Conservation (phyloP, 2,329 filamentous ascomycete species). For the Ophiostoma quercus region DNA sequence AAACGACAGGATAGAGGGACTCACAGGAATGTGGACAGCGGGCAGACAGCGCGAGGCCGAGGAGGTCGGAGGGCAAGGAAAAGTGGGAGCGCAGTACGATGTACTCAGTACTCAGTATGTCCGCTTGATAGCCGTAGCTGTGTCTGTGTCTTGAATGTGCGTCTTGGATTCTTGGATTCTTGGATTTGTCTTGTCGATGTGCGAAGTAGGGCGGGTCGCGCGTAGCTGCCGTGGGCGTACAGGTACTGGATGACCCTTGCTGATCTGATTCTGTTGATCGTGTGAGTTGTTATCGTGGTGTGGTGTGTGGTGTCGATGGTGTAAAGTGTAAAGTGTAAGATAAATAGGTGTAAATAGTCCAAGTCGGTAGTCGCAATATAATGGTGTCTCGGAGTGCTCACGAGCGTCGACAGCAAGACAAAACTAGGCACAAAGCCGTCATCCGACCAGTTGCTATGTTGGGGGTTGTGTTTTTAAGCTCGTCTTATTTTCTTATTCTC, state of each 20-base stretch:
- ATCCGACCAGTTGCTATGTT: slow-evolving; percentile 21
- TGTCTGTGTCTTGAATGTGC: neutral
- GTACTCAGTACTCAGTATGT: neutral
- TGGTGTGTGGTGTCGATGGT: neutral
- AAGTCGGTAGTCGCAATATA: neutral
- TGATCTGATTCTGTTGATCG: neutral
- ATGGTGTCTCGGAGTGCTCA: slow-evolving; percentile 16
- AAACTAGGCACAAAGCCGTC: slow-evolving; percentile 10
- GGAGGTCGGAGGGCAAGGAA: neutral
- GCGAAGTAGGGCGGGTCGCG: neutral
- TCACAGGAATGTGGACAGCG: slow-evolving; percentile 11
- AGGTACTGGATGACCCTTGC: neutral
- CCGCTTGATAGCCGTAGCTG: slow-evolving; percentile 6
- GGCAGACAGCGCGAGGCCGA: neutral
- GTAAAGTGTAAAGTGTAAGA: no score
- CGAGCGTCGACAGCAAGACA: neutral
- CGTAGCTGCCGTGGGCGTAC: no score
- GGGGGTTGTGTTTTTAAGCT: neutral
- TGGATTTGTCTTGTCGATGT: neutral
- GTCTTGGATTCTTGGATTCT: neutral
- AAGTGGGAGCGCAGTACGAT: neutral
- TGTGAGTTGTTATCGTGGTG: neutral
- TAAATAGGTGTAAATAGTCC: neutral
- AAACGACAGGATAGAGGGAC: slow-evolving; percentile 12
- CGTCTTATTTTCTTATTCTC: neutral